Base-by-base conservation (phyloP, 768 basidiomycete genomes). In the Auricularia sp. region DNA sequence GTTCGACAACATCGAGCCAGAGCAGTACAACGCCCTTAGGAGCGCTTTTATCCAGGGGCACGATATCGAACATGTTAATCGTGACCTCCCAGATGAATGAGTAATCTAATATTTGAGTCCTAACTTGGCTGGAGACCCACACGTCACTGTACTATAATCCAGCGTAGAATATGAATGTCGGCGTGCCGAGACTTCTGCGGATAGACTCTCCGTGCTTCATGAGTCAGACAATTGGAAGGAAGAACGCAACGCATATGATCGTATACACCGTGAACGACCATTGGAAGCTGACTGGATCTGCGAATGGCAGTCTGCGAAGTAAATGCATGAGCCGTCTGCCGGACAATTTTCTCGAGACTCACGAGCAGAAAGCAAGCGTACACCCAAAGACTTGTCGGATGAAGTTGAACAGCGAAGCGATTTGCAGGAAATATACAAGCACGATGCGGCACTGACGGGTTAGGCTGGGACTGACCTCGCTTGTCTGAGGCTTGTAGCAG, bases 301-400 rank as follows among this genome's bases (percentile, higher is more conserved):
- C 34, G 29, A 35, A 39, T 5, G 33, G 34, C 18, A 35, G 7
- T 7, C 34, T 61, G 29, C 29, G 29, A 29, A 29, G 29, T 29
- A 29, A 29, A 29, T 29, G 29, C 29, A 29, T 29, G 29, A 29
- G 29, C 29, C 29, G 29, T 29, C 29, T 29, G 29, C 29, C 29
- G 29, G 29, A 29, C 29, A 29, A 29, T 29, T 29, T 29, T 29
- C 29, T 29, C 29, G 29, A 29, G 29, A 37, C 35, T 36, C 36
- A 61, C n/a, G 64, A 56, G 37, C 62, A 65, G 34, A 65, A 65
- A 3, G 64, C 64, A 21, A 65, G 44, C 10, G 64, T 65, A 33
- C 59, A 65, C 11, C 64, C 64, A 39, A 65, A 62, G 8, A 42
- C 59, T 62, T 65, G 64, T 11, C 64, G 64, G 16, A 65, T 65